phyloP scores from a whole-genome alignment of 2,329 filamentous ascomycete genomes.

The Pseudocercospora musae region DNA sequence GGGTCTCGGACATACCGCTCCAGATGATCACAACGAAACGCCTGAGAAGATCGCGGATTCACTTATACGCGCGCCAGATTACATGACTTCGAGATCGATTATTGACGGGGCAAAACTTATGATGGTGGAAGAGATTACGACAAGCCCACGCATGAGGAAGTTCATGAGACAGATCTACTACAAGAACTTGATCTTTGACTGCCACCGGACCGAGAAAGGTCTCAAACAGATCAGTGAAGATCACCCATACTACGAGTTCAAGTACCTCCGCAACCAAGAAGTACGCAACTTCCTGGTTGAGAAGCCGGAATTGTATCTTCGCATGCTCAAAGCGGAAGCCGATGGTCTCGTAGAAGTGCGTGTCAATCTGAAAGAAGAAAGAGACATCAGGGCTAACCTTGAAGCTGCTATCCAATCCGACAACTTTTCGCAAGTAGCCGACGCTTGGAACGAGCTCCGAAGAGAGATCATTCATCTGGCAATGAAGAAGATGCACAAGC shows the following conservation, averaged over 20 bases:
- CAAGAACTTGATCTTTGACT: conserved; percentile 77
- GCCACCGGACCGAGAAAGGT: conserved; percentile 88
- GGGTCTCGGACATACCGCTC: conserved; percentile 71
- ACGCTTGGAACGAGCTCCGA: conserved; percentile 89
- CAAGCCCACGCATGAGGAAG: conserved; percentile 85
- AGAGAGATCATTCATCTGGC: conserved; percentile 80
- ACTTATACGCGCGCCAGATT: conserved; percentile 67
- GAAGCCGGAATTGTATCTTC: conserved; percentile 84
- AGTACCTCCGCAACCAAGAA: conserved; percentile 88
- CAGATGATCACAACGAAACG: conserved; percentile 76
- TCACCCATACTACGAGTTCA: conserved; percentile 96
- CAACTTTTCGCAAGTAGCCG: conserved; percentile 90
- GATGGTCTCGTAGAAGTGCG: conserved; percentile 87
- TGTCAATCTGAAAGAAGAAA: conserved; percentile 71
- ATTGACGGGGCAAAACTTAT: conserved; percentile 77
- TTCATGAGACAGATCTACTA: conserved; percentile 82
- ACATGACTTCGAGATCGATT: conserved; percentile 71
- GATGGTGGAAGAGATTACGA: conserved; percentile 85
- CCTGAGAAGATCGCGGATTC: conserved; percentile 86
- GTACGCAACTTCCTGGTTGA: conserved; percentile 65
- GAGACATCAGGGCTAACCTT: conserved; percentile 71
- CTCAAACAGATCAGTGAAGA: conserved; percentile 89
- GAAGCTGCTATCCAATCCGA: conserved; percentile 86
- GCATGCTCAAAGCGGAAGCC: conserved; percentile 96
- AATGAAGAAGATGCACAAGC: conserved; percentile 73